Evolutionary conservation across 768 basidiomycete genomes (phyloP), one percentile per base, ranked within the genome.

Genomic region (Pleurotus tuoliensis): DNA sequence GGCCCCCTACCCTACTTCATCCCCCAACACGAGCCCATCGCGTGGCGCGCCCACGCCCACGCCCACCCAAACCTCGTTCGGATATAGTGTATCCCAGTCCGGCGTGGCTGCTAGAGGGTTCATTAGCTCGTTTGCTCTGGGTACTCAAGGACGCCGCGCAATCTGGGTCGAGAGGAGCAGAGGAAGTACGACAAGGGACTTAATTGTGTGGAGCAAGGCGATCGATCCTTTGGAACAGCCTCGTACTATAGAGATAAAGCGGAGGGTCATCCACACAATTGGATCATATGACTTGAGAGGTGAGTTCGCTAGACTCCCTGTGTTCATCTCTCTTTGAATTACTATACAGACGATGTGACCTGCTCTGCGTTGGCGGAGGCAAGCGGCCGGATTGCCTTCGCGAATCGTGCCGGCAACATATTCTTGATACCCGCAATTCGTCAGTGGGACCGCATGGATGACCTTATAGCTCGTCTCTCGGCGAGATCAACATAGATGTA

Each of bases 91-190:
- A 34, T 34, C 41, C 55, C 37, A 22, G n/a, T n/a, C n/a, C n/a
- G n/a, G n/a, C n/a, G n/a, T n/a, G 11, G 38, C 55, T 56, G 56
- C 43, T 9, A 74, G 75, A 4, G 80, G 79, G 3, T 84, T 83
- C 58, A 71, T 84, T 30, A 81, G 78, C 44, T 62, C 83, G 1
- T 76, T 76, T 59, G 66, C 69, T 1, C 62, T 84, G 3, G 82
- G 83, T 5, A 66, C 73, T 0, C 73, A 79, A 58, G 81, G 78
- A 0, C 76, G 71, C 50, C 74, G 83, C 2, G 83, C 80, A 3
- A 67, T 82, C 4, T 86, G 84, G 83, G 67, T 84, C 4, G 81
- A 83, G 65, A 73, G 82, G 15, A 71, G 70, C 61, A 66, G 76
- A 27, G 69, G 72, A 12, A 76, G 69, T 49, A 74, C 74, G 13